Base-by-base conservation (phyloP, 2,329 filamentous ascomycete species). In the Fusarium pseudocircinatum region DNA sequence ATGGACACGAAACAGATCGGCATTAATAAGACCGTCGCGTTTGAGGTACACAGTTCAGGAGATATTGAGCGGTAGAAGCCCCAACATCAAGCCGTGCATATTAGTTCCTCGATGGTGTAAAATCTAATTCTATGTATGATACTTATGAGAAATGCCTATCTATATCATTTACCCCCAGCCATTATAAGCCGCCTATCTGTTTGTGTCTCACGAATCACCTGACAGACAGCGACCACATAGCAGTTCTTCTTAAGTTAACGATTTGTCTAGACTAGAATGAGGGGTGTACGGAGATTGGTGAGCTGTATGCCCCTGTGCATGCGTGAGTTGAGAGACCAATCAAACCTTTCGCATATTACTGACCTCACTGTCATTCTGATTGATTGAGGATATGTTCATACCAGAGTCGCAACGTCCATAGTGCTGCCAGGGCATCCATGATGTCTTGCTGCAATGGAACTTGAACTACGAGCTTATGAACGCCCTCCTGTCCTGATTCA, bases 11-110 rank as follows among this genome's bases (percentile, higher is more conserved):
- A 73, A 12, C 67, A 75, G 26, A 59, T 66, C 6, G 75, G 75
- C 13, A 77, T 77, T 13, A 77, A 61, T 49, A 77, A 77, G 15
- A 77, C 75, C 2, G 75, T 77, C 26, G 72, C 50, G 16, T 74
- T 74, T 20, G 69, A 75, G 64, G 72, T 74, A 11, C 72, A 57
- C 37, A 72, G 58, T 47, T 67, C 72, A 4, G 50, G 43, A n/a
- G 60, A 68, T n/a, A 53, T 53, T 30, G 43, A 66, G 24, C 46
- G 60, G 28, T 74, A n/a, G 34, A 39, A 13, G 37, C 28, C 18
- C 24, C 7, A 15, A 46, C 36, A 13, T 12, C n/a, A 28, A 32
- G 20, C n/a, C 34, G 34, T 28, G 15, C 7, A 44, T 14, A n/a
- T 15, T 22, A 14, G 13, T 24, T n/a, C 9, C 24, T 9, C 11